Conservation (phyloP, 148 eudicot species). For the Chenopodium quinoa region DNA sequence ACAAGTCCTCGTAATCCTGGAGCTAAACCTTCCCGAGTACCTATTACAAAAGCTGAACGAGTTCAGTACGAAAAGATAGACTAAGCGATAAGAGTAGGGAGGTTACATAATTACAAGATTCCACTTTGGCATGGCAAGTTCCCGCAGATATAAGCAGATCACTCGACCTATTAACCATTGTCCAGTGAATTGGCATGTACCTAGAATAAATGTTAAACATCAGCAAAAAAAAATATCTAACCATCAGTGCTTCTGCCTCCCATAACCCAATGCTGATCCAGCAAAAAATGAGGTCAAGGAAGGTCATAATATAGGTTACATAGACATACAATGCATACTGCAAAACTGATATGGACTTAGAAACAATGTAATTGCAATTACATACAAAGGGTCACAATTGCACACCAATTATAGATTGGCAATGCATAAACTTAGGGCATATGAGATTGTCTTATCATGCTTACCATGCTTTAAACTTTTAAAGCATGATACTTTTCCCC, state of each 20-base stretch:
- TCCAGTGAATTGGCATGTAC: neutral
- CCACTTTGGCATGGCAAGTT: neutral
- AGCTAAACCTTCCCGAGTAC: neutral
- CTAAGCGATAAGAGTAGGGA: neutral
- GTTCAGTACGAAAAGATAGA: neutral
- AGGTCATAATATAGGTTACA: neutral
- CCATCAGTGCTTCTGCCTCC: too few species aligned
- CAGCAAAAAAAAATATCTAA: neutral
- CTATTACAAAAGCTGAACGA: neutral
- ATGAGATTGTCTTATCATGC: neutral
- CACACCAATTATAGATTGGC: neutral
- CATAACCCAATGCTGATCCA: neutral
- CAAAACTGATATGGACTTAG: neutral
- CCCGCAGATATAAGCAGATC: neutral
- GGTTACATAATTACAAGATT: constrained; percentile 17
- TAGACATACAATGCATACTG: neutral
- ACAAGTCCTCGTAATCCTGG: neutral
- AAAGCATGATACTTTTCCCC: too few species aligned
- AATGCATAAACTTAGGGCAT: neutral
- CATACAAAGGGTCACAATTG: neutral
- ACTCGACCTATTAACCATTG: neutral
- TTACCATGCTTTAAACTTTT: too few species aligned
- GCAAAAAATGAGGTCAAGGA: neutral
- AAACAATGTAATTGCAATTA: too few species aligned
- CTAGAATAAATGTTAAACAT: neutral